Evolutionary conservation across 148 eudicot species (phyloP), one percentile per base, ranked within the genome.

Genomic region (Spergularia bocconei): DNA sequence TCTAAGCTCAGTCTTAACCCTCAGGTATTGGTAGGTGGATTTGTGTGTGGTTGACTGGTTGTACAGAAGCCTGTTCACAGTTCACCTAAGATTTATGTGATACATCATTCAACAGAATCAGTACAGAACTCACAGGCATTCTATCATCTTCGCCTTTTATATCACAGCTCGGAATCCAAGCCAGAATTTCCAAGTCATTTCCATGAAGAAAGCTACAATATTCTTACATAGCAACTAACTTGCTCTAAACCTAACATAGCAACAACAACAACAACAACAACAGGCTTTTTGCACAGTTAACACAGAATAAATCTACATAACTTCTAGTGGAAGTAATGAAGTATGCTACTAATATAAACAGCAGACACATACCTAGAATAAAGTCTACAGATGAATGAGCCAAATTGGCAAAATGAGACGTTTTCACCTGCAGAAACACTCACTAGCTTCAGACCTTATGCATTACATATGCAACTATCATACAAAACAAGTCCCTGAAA

Each of bases 311-410:
- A 36, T 38, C 12, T 21, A 21, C 21, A 52, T 7, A 21, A 44
- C 19, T 29, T 8, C 4, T 44, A 16, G 59, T 29, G 3, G 36
- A 12, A 25, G n/a, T n/a, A n/a, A n/a, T n/a, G n/a, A 3, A 33
- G 13, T n/a, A 54, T 0, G 19, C 20, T 20, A 71, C 11, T 39
- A 57, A 65, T 15, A 4, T 17, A 29, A 25, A 13, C 7, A 7
- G 19, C 41, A 67, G 29, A 23, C 12, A 9, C 75, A 88, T 51
- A 95, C 98, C 91, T 70, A 85, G 76, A 76, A 92, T 86, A 78
- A 88, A 89, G 73, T 92, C 96, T 59, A 89, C 96, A 63, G 98
- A 97, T 85, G 90, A 97, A 82, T 95, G 98, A 20, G 86, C 85
- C 90, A 86, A 89, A 74, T 83, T 92, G 52, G 86, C 82, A 80